Evolutionary conservation across 2,329 filamentous ascomycete species (phyloP).

Genomic region (Cladosporium sp.): DNA sequence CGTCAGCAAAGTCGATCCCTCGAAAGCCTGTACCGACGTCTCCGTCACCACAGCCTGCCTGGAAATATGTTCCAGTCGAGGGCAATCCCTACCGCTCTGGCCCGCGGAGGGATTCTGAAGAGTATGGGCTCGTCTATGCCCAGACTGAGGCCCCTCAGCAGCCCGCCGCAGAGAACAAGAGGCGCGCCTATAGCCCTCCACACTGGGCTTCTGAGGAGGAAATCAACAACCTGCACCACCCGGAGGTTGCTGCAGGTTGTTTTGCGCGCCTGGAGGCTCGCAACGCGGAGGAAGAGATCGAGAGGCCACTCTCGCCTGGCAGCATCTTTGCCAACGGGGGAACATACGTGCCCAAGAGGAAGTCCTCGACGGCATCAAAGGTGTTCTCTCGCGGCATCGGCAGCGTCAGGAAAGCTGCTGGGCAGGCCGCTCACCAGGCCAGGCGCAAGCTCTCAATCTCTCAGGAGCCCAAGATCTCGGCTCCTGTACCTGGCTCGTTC

Average conservation of each 20-base stretch:
- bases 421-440: neutral
- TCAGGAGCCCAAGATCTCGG: neutral
- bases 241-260: no score
- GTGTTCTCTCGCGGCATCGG: neutral
- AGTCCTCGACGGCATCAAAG: neutral
- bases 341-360: neutral
- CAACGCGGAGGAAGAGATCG: neutral
- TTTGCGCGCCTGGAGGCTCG: neutral
- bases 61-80: neutral
- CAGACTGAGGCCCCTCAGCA: no score
- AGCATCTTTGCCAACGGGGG: neutral
- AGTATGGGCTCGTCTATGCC: no score
- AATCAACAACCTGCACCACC: no score
- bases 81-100: neutral
- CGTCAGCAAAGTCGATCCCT: neutral
- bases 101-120: no score
- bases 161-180: neutral
- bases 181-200: neutral
- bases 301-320: neutral
- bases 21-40: constrained; percentile 2
- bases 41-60: neutral
- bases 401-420: neutral
- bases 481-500: neutral
- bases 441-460: no score
- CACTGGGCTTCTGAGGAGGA: neutral